A percentile compares a stretch with the other conserved stretches of the same genome.
Evolutionary conservation across 2,329 filamentous ascomycete genomes (phyloP).

Genomic region (Fusarium bactridioides): DNA sequence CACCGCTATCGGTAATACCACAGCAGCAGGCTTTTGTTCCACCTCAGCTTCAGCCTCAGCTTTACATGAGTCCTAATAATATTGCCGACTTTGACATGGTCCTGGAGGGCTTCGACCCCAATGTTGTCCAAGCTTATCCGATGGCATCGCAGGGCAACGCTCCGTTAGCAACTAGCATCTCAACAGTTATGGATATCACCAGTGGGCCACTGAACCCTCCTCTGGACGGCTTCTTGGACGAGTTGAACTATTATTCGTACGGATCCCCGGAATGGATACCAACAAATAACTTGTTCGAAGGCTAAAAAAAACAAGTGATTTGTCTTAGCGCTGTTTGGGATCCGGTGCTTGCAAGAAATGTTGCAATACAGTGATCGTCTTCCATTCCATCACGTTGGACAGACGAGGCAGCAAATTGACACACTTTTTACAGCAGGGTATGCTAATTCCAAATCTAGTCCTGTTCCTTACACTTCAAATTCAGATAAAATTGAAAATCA

Average conservation of each 20-base stretch:
- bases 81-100: constrained; percentile 48
- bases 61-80: constrained; percentile 14
- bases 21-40: constrained; percentile 33
- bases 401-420: neutral
- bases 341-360: neutral
- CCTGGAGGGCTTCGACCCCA: constrained; percentile 50
- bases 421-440: neutral
- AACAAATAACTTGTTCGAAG: constrained; percentile 32
- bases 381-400: neutral
- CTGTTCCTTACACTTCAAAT: neutral
- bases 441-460: too few relatives aligned
- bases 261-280: constrained; percentile 44
- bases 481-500: neutral
- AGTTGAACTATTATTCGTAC: constrained; percentile 55
- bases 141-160: constrained; percentile 16
- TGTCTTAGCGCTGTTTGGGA: neutral
- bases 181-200: neutral
- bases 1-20: constrained; percentile 12
- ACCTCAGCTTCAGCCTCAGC: constrained; percentile 16
- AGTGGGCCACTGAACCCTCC: constrained; percentile 37
- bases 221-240: constrained; percentile 57
- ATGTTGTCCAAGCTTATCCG: constrained; percentile 20
- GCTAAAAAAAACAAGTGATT: constrained; percentile 19
- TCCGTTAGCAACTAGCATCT: constrained; percentile 1
- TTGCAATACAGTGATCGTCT: neutral